phyloP scores from a whole-genome alignment of 1,284 basidiomycete species.

The Boletus albobrunnescens region DNA sequence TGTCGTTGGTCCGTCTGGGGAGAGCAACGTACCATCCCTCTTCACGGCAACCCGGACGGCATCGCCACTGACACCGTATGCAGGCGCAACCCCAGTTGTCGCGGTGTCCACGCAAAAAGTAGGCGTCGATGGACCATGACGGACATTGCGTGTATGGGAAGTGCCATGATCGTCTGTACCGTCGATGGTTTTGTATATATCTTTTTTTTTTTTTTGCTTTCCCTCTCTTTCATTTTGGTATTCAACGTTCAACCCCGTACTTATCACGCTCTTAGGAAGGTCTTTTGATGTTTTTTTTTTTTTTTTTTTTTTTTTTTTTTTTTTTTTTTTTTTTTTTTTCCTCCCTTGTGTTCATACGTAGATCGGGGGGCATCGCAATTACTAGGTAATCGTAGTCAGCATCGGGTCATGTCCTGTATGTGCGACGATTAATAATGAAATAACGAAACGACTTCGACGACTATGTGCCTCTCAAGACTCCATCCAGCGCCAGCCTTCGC shows the following conservation, averaged over 20 bases:
- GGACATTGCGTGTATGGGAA: neutral
- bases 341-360: constrained; percentile 8
- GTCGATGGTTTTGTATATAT: constrained; percentile 1
- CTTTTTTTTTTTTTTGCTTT: neutral
- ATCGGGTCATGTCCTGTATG: neutral
- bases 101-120: constrained; percentile 19
- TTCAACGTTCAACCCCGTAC: neutral
- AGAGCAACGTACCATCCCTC: constrained; percentile 12
- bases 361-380: constrained; percentile 1
- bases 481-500: no score
- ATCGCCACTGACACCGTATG: constrained; percentile 28
- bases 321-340: constrained; percentile 4
- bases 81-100: constrained; percentile 4
- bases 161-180: neutral
- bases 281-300: constrained; percentile 6
- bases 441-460: constrained; percentile 4
- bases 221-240: neutral
- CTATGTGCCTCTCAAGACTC: no score
- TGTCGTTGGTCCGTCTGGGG: constrained; percentile 12
- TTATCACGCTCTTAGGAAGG: neutral
- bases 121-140: constrained; percentile 19
- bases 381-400: constrained; percentile 6
- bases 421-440: constrained; percentile 2
- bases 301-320: no score
- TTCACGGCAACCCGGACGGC: constrained; percentile 22